Evolutionary conservation across 768 basidiomycete species (phyloP), one percentile per base, ranked within the genome.

Genomic region (Tricholoma hemisulphureum): DNA sequence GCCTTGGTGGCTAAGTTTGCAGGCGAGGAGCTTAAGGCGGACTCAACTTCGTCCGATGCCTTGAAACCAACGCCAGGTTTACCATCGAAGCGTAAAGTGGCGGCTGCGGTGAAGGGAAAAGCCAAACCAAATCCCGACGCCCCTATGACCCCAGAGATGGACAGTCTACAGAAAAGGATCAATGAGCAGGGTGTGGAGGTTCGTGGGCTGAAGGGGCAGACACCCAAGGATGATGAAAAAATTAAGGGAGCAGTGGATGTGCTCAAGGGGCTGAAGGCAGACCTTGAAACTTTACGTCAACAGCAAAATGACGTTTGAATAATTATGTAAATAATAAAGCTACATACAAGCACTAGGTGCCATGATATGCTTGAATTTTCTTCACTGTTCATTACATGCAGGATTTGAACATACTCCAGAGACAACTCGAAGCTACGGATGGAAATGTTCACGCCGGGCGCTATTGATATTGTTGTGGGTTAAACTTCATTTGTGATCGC

Each of bases 1-100:
- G 80, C 83, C 6, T 98, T 90, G 88, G 82, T 87, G 63, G 72
- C 72, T 48, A 85, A 84, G 70, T 99, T 95, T 65, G 89, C 89
- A 3, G 96, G 96, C 7, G 68, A 65, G 9, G 81, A 77, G 63
- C 74, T 68, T 55, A 77, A 53, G 62, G 70, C 55, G 65, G 76
- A 66, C 46, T 69, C 69, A 10, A 71, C 69, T 37, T 72, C 69
- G 63, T 16, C 26, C 11, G 76, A 81, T 58, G 76, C 75, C 53
- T 70, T 76, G 23, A 78, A 75, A 56, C 74, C 73, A 16, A 69
- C 76, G 21, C 79, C 79, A 21, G 79, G 73, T 39, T 13, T 14
- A 6, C 74, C 79, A 34, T 78, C 78, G 43, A 86, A 84, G 72
- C 83, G 81, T 65, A 87, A 90, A 70, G 76, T 73, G 1, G 77